Evolutionary conservation across 2,329 filamentous ascomycete genomes (phyloP).

Genomic region (Trichoderma brevicompactum): DNA sequence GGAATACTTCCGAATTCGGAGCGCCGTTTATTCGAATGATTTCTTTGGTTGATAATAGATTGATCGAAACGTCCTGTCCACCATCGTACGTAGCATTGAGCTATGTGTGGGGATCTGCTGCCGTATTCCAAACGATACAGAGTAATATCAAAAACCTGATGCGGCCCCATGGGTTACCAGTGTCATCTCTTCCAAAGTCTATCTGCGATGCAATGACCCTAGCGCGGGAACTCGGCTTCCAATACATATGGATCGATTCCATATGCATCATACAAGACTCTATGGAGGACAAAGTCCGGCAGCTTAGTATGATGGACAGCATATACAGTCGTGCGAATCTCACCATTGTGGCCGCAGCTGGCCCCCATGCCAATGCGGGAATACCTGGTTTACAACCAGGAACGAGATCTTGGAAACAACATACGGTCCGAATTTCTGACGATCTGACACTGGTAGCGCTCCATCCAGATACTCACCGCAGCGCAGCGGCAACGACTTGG

Average conservation of each 20-base stretch:
- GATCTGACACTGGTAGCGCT: slow-evolving; percentile 14
- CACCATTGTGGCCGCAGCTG: slow-evolving; percentile 27
- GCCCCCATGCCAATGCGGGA: slow-evolving; percentile 16
- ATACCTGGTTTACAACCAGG: slow-evolving; percentile 11
- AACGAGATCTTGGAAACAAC: slow-evolving; percentile 10
- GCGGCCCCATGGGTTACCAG: slow-evolving; percentile 10
- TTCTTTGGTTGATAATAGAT: slow-evolving; percentile 11
- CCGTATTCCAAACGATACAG: slow-evolving; percentile 20
- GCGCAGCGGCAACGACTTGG: slow-evolving; percentile 9
- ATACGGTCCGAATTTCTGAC: slow-evolving; percentile 4
- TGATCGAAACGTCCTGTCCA: slow-evolving; percentile 18
- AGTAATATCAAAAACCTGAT: slow-evolving; percentile 16
- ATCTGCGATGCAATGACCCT: slow-evolving; percentile 28
- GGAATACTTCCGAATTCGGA: slow-evolving; percentile 16
- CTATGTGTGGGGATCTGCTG: slow-evolving; percentile 23
- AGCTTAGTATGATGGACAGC: slow-evolving; percentile 27
- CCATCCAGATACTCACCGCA: slow-evolving; percentile 9
- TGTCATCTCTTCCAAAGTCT: slow-evolving; percentile 16
- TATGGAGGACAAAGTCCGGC: slow-evolving; percentile 6
- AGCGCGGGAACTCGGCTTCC: slow-evolving; percentile 19
- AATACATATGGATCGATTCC: slow-evolving; percentile 30
- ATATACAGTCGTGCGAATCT: slow-evolving; percentile 27
- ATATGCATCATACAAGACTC: slow-evolving; percentile 30
- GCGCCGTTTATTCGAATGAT: slow-evolving; percentile 26
- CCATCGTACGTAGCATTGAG: slow-evolving; percentile 23